phyloP scores from a whole-genome alignment of 768 basidiomycete genomes.

The Pulveroboletus sp. region DNA sequence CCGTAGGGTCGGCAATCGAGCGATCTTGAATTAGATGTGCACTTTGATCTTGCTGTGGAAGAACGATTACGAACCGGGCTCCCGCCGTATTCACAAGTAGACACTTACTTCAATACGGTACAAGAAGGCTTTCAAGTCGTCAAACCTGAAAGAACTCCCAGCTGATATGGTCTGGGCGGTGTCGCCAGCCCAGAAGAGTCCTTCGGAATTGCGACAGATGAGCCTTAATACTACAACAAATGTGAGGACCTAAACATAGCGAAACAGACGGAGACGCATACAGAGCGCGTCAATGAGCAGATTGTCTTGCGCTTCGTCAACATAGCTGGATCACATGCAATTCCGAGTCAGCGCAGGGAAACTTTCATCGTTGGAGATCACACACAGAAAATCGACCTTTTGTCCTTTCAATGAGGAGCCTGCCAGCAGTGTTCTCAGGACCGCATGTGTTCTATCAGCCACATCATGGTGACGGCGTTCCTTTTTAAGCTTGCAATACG shows the following conservation, averaged over 20 bases:
- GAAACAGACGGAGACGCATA: constrained; percentile 27
- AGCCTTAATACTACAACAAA: constrained; percentile 50
- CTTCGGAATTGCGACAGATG: constrained; percentile 62
- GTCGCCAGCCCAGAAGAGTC: constrained; percentile 78
- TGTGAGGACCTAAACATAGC: constrained; percentile 5
- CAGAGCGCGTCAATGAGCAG: constrained; percentile 61
- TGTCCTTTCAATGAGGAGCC: constrained; percentile 33
- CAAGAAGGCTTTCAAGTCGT: constrained; percentile 67
- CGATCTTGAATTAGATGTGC: constrained; percentile 9
- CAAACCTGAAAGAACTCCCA: constrained; percentile 70
- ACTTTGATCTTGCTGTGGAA: constrained; percentile 23
- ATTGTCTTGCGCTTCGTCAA: constrained; percentile 76
- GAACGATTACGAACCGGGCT: not conserved
- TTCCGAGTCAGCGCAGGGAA: not conserved
- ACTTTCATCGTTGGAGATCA: not conserved
- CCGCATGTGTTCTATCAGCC: constrained; percentile 61
- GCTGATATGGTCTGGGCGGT: constrained; percentile 76
- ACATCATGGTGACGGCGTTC: constrained; percentile 46
- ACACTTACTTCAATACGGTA: constrained; percentile 56
- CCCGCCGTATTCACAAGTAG: not conserved
- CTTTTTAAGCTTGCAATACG: constrained; percentile 48
- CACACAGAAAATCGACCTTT: constrained; percentile 57
- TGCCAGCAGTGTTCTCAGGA: constrained; percentile 38
- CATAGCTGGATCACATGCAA: constrained; percentile 39
- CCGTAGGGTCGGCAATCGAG: constrained; percentile 26